Evolutionary conservation across 805 yeast species (phyloP).

Genomic region (Novakomyces olei): DNA sequence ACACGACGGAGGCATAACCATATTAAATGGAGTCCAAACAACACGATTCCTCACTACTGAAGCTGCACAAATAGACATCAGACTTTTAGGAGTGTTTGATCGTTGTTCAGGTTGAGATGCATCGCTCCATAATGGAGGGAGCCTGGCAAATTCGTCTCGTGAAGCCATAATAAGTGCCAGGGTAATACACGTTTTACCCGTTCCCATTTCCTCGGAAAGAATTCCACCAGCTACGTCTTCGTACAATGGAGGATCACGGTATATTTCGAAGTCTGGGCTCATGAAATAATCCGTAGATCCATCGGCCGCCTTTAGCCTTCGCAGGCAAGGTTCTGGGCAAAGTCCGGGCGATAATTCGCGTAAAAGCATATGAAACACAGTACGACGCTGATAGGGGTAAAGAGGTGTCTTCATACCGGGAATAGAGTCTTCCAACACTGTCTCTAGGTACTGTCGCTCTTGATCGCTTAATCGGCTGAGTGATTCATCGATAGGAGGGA

Average conservation of each 20-base stretch:
- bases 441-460: too few species aligned
- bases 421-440: neutral
- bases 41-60: too few species aligned
- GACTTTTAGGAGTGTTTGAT: too few species aligned
- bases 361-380: conserved; percentile 36
- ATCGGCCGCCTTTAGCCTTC: conserved; percentile 11
- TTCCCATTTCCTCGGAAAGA: conserved; percentile 45
- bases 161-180: conserved; percentile 34
- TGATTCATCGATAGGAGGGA: too few species aligned
- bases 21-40: too few species aligned
- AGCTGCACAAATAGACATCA: too few species aligned
- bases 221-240: conserved; percentile 37
- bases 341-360: conserved; percentile 23
- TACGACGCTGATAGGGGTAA: conserved; percentile 37
- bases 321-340: conserved; percentile 19
- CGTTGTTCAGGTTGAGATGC: too few species aligned
- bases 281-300: conserved; percentile 18
- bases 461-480: too few species aligned
- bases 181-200: conserved; percentile 39
- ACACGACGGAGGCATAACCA: too few species aligned
- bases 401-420: conserved; percentile 29
- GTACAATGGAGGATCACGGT: conserved; percentile 21
- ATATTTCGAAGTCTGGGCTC: conserved; percentile 15
- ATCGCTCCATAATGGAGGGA: too few species aligned
- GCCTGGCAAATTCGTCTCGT: conserved; percentile 27